Evolutionary conservation across 306 rosid genomes (phyloP).

Genomic region (Echinosophora koreensis): DNA sequence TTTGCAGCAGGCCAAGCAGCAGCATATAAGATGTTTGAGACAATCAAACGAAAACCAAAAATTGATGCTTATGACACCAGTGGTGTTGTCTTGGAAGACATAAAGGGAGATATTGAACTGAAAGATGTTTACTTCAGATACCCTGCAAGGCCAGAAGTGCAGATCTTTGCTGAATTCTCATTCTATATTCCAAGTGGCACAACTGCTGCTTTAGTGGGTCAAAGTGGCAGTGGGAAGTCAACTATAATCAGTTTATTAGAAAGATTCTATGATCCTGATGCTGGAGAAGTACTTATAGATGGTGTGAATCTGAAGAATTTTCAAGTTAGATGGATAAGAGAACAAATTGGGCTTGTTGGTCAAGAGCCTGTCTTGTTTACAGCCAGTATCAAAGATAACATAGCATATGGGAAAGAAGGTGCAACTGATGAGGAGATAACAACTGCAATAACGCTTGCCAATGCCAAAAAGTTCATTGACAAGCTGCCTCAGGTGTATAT

Average conservation of each 20-base stretch:
- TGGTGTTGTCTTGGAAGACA: slow-evolving; percentile 68
- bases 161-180: slow-evolving; percentile 83
- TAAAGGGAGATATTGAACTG: slow-evolving; percentile 82
- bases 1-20: slow-evolving; percentile 91
- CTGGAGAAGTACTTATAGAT: slow-evolving; percentile 85
- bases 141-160: slow-evolving; percentile 85
- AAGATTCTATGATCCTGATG: slow-evolving; percentile 89
- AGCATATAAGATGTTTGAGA: slow-evolving; percentile 89
- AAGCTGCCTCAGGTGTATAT: slow-evolving; percentile 67
- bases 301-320: slow-evolving; percentile 72
- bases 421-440: slow-evolving; percentile 80
- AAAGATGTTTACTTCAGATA: slow-evolving; percentile 76
- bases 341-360: slow-evolving; percentile 83
- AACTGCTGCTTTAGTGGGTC: slow-evolving; percentile 88
- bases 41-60: slow-evolving; percentile 69
- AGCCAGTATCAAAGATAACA: slow-evolving; percentile 72
- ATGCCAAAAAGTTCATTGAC: slow-evolving; percentile 87
- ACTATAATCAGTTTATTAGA: slow-evolving; percentile 79
- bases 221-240: slow-evolving; percentile 96
- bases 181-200: slow-evolving; percentile 70
- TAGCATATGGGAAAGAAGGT: slow-evolving; percentile 83
- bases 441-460: slow-evolving; percentile 74
- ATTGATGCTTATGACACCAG: slow-evolving; percentile 74
- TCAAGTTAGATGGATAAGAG: slow-evolving; percentile 76
- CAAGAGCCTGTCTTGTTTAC: slow-evolving; percentile 86